A percentile compares a stretch with the other conserved stretches of the same genome.
phyloP scores from a whole-genome alignment of 257 asterid genomes.

The Solanum appendiculatum region DNA sequence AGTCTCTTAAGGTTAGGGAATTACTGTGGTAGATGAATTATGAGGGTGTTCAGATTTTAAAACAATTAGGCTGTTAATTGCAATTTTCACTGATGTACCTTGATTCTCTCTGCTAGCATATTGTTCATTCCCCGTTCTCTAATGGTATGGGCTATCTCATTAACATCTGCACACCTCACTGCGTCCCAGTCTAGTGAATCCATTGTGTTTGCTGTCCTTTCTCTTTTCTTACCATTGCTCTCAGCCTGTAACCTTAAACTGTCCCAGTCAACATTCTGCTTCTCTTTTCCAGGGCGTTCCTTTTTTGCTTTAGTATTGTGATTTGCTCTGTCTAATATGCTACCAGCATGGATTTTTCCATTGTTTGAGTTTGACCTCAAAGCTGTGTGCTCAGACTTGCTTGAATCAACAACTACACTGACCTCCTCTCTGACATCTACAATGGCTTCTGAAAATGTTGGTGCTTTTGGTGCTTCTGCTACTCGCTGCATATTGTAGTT shows the following conservation, averaged over 20 bases:
- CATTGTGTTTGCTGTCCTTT: slow-evolving; percentile 42
- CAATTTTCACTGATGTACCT: slow-evolving; percentile 29
- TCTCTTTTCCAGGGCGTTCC: slow-evolving; percentile 39
- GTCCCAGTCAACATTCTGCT: slow-evolving; percentile 60
- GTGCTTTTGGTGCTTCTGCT: slow-evolving; percentile 17
- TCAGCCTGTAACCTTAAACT: slow-evolving; percentile 44
- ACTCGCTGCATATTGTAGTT: slow-evolving; percentile 22
- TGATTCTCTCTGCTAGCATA: slow-evolving; percentile 82
- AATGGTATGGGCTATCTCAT: slow-evolving; percentile 71
- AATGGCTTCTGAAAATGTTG: slow-evolving; percentile 10
- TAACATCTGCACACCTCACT: slow-evolving; percentile 72
- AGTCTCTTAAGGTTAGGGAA: background rate
- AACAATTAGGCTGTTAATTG: background rate
- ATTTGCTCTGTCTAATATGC: slow-evolving; percentile 10
- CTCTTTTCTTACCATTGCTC: slow-evolving; percentile 36
- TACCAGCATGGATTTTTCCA: slow-evolving; percentile 10
- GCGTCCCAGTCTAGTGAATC: slow-evolving; percentile 97
- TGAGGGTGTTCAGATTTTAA: background rate
- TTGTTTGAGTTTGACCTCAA: slow-evolving; percentile 23
- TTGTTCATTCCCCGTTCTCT: slow-evolving; percentile 98
- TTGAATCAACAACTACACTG: slow-evolving; percentile 22
- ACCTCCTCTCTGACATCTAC: slow-evolving; percentile 36
- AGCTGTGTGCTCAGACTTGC: background rate
- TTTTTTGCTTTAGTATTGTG: slow-evolving; percentile 28
- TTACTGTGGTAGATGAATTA: background rate